A percentile compares a stretch with the other conserved stretches of the same genome.
phyloP scores from a whole-genome alignment of 176 grass and related monocot species.

The Luzula sylvatica region DNA sequence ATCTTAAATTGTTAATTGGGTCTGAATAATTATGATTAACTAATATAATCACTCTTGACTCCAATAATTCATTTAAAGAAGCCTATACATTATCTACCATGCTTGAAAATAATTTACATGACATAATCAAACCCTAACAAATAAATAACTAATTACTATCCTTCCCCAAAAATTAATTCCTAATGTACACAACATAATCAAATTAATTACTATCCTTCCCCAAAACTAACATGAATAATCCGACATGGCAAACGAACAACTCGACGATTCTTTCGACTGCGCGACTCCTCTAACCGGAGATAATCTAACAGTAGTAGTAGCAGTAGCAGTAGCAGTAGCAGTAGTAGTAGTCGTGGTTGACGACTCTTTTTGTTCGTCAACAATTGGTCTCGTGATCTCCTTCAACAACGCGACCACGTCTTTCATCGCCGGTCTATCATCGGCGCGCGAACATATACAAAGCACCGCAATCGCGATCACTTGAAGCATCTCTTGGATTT shows the following conservation, averaged over 20 bases:
- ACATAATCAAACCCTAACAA: constrained; percentile 28
- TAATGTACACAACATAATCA: constrained; percentile 51
- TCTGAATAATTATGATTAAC: constrained; percentile 1
- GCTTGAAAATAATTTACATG: constrained; percentile 39
- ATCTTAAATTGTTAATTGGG: not conserved
- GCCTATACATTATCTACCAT: constrained; percentile 21
- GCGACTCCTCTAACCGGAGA: constrained; percentile 23
- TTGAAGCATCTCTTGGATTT: constrained; percentile 85
- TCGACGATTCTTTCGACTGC: constrained; percentile 44
- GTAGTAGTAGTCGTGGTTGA: not conserved
- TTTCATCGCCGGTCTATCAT: constrained; percentile 82
- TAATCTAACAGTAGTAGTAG: not conserved
- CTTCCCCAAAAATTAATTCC: constrained; percentile 31
- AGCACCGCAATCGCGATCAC: constrained; percentile 50
- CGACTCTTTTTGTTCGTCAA: constrained; percentile 29
- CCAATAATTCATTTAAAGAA: constrained; percentile 8
- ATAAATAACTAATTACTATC: constrained; percentile 15
- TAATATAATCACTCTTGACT: not conserved
- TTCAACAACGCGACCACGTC: constrained; percentile 69
- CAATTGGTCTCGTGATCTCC: constrained; percentile 51
- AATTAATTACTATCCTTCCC: constrained; percentile 20
- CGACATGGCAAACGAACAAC: constrained; percentile 83
- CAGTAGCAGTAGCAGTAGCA: not conserved
- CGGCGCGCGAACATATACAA: constrained; percentile 49
- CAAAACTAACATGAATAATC: constrained; percentile 61